Evolutionary conservation across 2,329 filamentous ascomycete genomes (phyloP).

Genomic region (Paracamarosporium sp.): DNA sequence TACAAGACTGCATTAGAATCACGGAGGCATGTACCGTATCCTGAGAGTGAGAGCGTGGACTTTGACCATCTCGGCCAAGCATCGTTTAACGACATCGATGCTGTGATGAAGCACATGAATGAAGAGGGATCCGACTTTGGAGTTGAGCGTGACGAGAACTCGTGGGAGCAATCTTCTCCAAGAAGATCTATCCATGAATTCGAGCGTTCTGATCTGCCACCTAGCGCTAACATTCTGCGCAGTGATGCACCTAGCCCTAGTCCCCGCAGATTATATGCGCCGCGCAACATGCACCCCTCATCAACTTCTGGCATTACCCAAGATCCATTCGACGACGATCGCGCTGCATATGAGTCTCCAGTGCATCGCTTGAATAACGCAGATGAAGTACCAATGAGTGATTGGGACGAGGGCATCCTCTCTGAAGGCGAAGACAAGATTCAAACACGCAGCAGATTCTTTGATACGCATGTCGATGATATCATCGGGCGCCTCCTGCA

Average conservation of each 20-base stretch:
- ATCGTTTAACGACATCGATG: constrained; percentile 86
- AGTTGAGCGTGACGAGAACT: constrained; percentile 68
- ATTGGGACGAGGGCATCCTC: constrained; percentile 89
- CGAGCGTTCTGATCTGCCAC: constrained; percentile 37
- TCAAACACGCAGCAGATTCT: constrained; percentile 81
- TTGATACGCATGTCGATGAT: constrained; percentile 87
- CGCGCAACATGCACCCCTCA: constrained; percentile 36
- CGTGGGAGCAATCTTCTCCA: constrained; percentile 45
- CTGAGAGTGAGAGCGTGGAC: constrained; percentile 46
- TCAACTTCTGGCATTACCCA: constrained; percentile 49
- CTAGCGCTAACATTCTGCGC: constrained; percentile 58
- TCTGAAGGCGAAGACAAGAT: constrained; percentile 80
- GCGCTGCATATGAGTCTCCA: constrained; percentile 62
- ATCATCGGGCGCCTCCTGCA: constrained; percentile 81
- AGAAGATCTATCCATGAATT: constrained; percentile 43
- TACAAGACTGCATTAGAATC: constrained; percentile 46
- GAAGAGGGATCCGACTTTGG: constrained; percentile 75
- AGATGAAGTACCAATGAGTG: constrained; percentile 74
- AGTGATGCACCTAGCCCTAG: constrained; percentile 79
- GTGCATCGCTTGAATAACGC: constrained; percentile 69
- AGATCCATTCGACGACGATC: constrained; percentile 69
- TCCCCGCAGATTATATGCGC: constrained; percentile 59
- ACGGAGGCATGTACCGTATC: constrained; percentile 39
- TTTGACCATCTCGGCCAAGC: constrained; percentile 46
- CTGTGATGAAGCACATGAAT: constrained; percentile 86